A percentile compares a stretch with the other conserved stretches of the same genome.
These are phyloP conservation scores for Spiraea crenata DNA, from an alignment of 331 rosid genomes.

Conservation along the genomic window DNA sequence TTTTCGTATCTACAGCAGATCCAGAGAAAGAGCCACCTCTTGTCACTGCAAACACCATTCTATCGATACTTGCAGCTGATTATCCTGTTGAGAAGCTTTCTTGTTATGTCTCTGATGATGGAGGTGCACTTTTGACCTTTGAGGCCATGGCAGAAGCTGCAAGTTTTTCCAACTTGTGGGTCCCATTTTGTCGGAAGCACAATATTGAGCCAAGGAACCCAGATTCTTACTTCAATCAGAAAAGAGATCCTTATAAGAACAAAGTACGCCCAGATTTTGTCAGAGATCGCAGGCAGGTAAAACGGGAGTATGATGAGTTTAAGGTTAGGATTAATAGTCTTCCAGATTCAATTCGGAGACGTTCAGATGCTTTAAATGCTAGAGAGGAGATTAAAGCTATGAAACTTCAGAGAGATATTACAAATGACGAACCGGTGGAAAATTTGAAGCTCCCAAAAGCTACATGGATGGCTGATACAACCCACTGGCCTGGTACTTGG, in stretches of 20 bases:
- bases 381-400: slow-evolving; percentile 61
- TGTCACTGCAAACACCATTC: slow-evolving; percentile 80
- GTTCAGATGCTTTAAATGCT: slow-evolving; percentile 65
- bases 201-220: slow-evolving; percentile 78
- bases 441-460: slow-evolving; percentile 52
- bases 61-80: slow-evolving; percentile 67
- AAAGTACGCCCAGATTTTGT: slow-evolving; percentile 72
- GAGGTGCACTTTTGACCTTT: slow-evolving; percentile 78
- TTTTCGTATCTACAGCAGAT: slow-evolving; percentile 78
- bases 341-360: slow-evolving; percentile 71
- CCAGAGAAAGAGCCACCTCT: slow-evolving; percentile 83
- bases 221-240: slow-evolving; percentile 59
- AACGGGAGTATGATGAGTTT: slow-evolving; percentile 82
- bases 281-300: slow-evolving; percentile 66
- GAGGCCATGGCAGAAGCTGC: slow-evolving; percentile 93
- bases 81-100: slow-evolving; percentile 79
- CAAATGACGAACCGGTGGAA: slow-evolving; percentile 46
- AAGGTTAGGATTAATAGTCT: slow-evolving; percentile 71
- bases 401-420: slow-evolving; percentile 51
- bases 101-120: slow-evolving; percentile 83
- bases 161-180: slow-evolving; percentile 79
- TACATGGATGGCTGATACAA: slow-evolving; percentile 79
- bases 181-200: slow-evolving; percentile 80
- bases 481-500: slow-evolving; percentile 92
- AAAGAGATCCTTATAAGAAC: slow-evolving; percentile 67